Conservation (phyloP, 768 basidiomycete genomes). For the Cyclocybe aegerita region DNA sequence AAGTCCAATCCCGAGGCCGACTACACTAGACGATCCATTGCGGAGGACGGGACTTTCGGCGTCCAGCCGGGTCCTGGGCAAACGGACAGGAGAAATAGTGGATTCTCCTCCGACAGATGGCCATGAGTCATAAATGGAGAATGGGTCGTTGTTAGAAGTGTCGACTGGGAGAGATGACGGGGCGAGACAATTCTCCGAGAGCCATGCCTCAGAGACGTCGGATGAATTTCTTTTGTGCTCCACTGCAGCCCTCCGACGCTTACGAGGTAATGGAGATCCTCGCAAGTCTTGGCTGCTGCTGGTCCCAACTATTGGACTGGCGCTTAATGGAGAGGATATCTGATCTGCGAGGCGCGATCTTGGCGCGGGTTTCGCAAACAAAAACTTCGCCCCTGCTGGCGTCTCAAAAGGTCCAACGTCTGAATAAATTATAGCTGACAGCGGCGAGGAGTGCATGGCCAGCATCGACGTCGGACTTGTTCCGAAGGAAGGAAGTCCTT, state of each 20-base stretch:
- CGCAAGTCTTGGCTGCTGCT: conserved; percentile 22
- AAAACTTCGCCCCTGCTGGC: conserved; percentile 14
- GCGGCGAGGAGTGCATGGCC: conserved; percentile 34
- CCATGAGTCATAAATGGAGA: conserved; percentile 46
- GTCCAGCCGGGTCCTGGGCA: conserved; percentile 31
- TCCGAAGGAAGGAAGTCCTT: conserved; percentile 24
- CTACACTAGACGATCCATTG: conserved; percentile 31
- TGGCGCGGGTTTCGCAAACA: conserved; percentile 13
- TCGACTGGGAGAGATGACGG: conserved; percentile 18
- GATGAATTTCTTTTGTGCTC: conserved; percentile 31
- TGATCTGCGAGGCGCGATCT: conserved; percentile 9
- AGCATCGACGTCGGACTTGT: conserved; percentile 27
- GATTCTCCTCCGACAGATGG: conserved; percentile 23
- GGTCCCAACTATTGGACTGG: conserved; percentile 21
- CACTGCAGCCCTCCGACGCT: conserved; percentile 10
- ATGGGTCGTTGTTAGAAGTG: conserved; percentile 38
- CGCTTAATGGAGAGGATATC: conserved; percentile 36
- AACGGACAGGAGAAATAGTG: conserved; percentile 23
- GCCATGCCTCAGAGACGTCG: conserved; percentile 42
- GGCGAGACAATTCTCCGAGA: conserved; percentile 30
- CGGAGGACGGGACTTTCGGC: conserved; percentile 59
- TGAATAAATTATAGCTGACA: conserved; percentile 18
- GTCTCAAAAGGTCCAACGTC: conserved; percentile 17
- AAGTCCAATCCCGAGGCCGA: conserved; percentile 51
- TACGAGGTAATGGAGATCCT: conserved; percentile 49